Evolutionary conservation across 768 basidiomycete species (phyloP).

Genomic region (Crassisporium funariophilum): DNA sequence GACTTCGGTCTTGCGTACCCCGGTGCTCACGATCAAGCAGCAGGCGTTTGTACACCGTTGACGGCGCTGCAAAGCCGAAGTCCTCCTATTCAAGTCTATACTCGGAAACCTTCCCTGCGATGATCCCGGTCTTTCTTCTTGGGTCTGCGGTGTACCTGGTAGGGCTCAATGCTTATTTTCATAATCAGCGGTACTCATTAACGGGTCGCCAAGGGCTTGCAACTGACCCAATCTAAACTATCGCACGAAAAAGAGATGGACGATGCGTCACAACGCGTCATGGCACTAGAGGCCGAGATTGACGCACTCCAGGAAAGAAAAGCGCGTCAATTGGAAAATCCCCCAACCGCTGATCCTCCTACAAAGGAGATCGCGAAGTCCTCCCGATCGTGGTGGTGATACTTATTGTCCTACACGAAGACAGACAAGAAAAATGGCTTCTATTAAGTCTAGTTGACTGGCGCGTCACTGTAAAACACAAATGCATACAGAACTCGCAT

Average conservation of each 20-base stretch:
- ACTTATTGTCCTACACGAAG: not conserved
- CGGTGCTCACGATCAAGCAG: slow-evolving; percentile 7
- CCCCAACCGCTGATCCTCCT: not conserved
- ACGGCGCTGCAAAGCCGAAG: slow-evolving; percentile 10
- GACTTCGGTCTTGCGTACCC: slow-evolving; percentile 11
- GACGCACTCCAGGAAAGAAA: slow-evolving; percentile 38
- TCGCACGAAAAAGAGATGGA: slow-evolving; percentile 74
- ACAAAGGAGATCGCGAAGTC: not conserved
- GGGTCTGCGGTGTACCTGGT: slow-evolving; percentile 83
- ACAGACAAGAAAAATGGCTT: not conserved
- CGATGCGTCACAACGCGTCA: slow-evolving; percentile 56
- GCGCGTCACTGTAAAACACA: too few relatives aligned
- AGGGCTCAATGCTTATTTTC: slow-evolving; percentile 21
- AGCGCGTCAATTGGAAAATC: slow-evolving; percentile 9
- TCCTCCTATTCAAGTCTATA: slow-evolving; percentile 65
- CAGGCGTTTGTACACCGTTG: slow-evolving; percentile 10
- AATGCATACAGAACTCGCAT: too few relatives aligned
- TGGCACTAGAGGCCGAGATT: slow-evolving; percentile 62
- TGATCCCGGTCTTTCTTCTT: slow-evolving; percentile 77
- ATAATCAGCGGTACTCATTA: not conserved
- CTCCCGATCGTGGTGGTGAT: slow-evolving; percentile 13
- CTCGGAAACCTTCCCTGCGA: slow-evolving; percentile 66
- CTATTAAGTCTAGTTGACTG: too few relatives aligned
- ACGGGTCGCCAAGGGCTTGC: slow-evolving; percentile 52
- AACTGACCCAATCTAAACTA: slow-evolving; percentile 61